Evolutionary conservation across 805 yeast species (phyloP).

Genomic region (Candida dajiaensis): DNA sequence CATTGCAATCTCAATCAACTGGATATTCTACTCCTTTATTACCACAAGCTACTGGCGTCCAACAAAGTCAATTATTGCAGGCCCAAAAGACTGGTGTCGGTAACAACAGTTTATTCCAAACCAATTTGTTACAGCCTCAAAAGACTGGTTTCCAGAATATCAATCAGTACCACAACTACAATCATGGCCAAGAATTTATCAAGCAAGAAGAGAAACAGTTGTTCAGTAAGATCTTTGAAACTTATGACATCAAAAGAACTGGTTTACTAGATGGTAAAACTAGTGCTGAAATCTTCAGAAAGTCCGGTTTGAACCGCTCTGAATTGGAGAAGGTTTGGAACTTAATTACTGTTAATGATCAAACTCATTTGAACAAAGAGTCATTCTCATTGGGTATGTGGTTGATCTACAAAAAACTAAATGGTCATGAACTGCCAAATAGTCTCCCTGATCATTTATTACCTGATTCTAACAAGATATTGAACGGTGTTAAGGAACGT

Average conservation of each 20-base stretch:
- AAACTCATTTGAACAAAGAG: constrained; percentile 80
- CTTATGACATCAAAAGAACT: constrained; percentile 67
- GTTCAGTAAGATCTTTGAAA: constrained; percentile 80
- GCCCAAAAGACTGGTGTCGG: constrained; percentile 63
- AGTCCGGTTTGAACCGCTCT: constrained; percentile 80
- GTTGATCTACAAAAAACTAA: constrained; percentile 81
- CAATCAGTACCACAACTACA: constrained; percentile 24
- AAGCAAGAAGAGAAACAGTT: constrained; percentile 82
- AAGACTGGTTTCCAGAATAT: constrained; percentile 25
- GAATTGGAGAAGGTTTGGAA: constrained; percentile 92
- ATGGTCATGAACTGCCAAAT: constrained; percentile 81
- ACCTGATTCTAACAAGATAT: constrained; percentile 76
- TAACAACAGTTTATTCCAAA: constrained; percentile 32
- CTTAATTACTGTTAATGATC: constrained; percentile 73
- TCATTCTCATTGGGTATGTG: constrained; percentile 98
- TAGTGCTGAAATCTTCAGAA: constrained; percentile 83
- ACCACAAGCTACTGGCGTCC: constrained; percentile 29
- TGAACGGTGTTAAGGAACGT: constrained; percentile 65
- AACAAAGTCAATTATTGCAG: constrained; percentile 33
- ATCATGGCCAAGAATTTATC: constrained; percentile 53
- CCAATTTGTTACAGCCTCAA: constrained; percentile 27
- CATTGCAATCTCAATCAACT: constrained; percentile 34
- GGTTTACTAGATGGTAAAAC: constrained; percentile 76
- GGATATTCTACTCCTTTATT: constrained; percentile 27
- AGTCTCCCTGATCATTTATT: constrained; percentile 82